Evolutionary conservation across 2,329 filamentous ascomycete species (phyloP).

Genomic region (Stenocarpella maydis): DNA sequence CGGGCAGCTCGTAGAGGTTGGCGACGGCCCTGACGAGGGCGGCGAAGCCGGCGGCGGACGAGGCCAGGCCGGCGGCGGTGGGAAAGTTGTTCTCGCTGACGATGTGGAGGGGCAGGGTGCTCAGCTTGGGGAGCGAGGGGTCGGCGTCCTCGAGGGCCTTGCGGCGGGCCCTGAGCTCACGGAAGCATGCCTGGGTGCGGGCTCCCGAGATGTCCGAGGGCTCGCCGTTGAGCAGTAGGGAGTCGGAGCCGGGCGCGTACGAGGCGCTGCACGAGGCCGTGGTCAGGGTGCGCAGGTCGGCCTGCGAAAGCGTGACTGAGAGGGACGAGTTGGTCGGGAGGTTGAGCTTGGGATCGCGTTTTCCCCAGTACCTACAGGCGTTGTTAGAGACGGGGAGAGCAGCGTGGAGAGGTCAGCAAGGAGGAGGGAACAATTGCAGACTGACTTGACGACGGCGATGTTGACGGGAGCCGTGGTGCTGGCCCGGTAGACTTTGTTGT

Average conservation of each 20-base stretch:
- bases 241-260: conserved; percentile 67
- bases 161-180: conserved; percentile 81
- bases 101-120: conserved; percentile 78
- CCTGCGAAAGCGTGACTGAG: conserved; percentile 93
- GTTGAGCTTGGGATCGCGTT: conserved; percentile 92
- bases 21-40: conserved; percentile 85
- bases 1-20: conserved; percentile 85
- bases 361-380: conserved; percentile 81
- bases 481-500: conserved; percentile 78
- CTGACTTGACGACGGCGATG: conserved; percentile 95
- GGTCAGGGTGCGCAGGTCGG: conserved; percentile 92
- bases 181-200: conserved; percentile 93
- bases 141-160: conserved; percentile 76
- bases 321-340: conserved; percentile 98
- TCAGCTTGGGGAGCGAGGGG: conserved; percentile 81
- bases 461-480: conserved; percentile 98
- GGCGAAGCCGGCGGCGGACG: conserved; percentile 74
- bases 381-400: background rate
- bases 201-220: conserved; percentile 85
- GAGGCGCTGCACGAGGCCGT: conserved; percentile 87
- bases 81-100: conserved; percentile 99
- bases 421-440: conserved; percentile 20
- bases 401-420: conserved; percentile 25
- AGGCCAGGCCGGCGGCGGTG: conserved; percentile 88
- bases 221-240: conserved; percentile 84